phyloP scores from a whole-genome alignment of 306 rosid species.

The Arachis hypogaea region DNA sequence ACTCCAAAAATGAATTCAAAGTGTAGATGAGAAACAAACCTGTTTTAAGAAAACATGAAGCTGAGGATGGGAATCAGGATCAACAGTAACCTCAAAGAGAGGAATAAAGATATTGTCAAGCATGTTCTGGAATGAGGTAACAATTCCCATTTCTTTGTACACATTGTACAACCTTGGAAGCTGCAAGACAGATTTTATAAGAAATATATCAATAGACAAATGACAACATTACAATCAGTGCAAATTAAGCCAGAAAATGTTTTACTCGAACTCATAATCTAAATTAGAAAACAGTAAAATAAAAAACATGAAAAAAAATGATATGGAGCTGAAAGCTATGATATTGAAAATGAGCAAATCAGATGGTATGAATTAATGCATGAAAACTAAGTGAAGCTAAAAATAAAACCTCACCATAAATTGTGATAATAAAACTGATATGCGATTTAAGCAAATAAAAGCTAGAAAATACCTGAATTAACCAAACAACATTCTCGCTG shows the following conservation, averaged over 20 bases:
- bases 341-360: conserved; percentile 4
- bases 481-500: conserved; percentile 95
- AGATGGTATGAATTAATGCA: conserved; percentile 1
- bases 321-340: conserved; percentile 32
- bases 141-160: conserved; percentile 98
- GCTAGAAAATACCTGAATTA: conserved; percentile 80
- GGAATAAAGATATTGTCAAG: conserved; percentile 97
- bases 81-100: conserved; percentile 88
- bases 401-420: neutral
- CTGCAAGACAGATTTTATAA: conserved; percentile 56
- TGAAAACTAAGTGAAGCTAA: conserved; percentile 12
- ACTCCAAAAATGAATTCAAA: neutral
- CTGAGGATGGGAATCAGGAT: conserved; percentile 99
- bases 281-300: neutral
- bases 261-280: conserved; percentile 1
- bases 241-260: conserved; percentile 12
- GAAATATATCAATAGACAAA: conserved; percentile 14
- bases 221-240: conserved; percentile 11
- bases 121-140: conserved; percentile 94
- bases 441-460: neutral
- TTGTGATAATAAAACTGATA: conserved; percentile 23
- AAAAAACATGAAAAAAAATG: neutral
- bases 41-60: conserved; percentile 93
- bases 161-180: conserved; percentile 90
- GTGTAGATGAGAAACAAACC: conserved; percentile 49